A percentile compares a stretch with the other conserved stretches of the same genome.
phyloP scores from a whole-genome alignment of 1,139 yeast genomes.

The Arxiozyma heterogenica region DNA sequence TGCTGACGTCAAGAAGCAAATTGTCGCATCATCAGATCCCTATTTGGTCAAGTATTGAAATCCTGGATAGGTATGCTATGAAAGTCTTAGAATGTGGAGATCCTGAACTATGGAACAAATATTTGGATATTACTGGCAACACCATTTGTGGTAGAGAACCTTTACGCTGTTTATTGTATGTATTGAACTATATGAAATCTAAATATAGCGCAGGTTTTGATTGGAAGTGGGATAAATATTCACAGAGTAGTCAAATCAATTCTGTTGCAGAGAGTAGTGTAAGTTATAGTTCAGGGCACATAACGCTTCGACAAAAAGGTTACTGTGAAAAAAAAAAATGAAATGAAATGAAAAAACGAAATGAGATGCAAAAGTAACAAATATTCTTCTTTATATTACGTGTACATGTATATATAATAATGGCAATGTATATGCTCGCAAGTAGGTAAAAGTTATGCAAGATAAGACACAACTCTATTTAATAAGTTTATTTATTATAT shows the following conservation, averaged over 20 bases:
- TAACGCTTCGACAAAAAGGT: conserved; percentile 2
- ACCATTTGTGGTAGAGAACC: conserved; percentile 95
- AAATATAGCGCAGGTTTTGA: conserved; percentile 18
- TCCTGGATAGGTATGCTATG: conserved; percentile 65
- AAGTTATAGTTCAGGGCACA: conserved; percentile 78
- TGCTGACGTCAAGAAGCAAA: conserved; percentile 18
- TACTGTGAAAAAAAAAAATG: neutral
- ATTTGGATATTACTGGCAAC: conserved; percentile 63
- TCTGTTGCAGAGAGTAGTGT: conserved; percentile 63
- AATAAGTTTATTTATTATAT: too few relatives aligned
- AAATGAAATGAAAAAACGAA: too few relatives aligned
- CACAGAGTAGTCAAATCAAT: conserved; percentile 59
- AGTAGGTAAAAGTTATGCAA: too few relatives aligned
- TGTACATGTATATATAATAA: too few relatives aligned
- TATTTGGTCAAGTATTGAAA: conserved; percentile 64
- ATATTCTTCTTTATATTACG: too few relatives aligned
- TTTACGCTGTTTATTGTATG: conserved; percentile 45
- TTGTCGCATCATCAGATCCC: conserved; percentile 32
- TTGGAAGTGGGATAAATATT: conserved; percentile 50
- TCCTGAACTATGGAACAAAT: conserved; percentile 49
- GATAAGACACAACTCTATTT: too few relatives aligned
- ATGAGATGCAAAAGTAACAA: too few relatives aligned
- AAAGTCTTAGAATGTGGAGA: conserved; percentile 38
- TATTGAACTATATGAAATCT: conserved; percentile 2
- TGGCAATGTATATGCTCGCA: too few relatives aligned